Conservation (phyloP, 2,329 filamentous ascomycete genomes). For the Fusarium agapanthi region DNA sequence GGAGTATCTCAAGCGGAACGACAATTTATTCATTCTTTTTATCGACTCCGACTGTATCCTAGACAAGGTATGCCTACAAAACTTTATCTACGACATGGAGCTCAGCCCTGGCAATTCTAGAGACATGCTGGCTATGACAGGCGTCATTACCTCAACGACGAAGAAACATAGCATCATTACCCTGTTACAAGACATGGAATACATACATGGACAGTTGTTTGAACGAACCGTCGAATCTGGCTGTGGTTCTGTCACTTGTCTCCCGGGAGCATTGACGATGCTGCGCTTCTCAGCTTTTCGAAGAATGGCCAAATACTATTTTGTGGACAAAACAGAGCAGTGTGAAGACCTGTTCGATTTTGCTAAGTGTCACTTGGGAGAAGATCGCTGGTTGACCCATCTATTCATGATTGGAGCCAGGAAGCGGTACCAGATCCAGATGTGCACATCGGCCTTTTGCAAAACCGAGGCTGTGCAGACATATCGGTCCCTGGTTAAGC, state of each 20-base stretch:
- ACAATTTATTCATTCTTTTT: constrained; percentile 94
- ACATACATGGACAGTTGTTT: constrained; percentile 95
- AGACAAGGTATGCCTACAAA: constrained; percentile 90
- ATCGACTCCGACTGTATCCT: constrained; percentile 98
- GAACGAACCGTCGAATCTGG: constrained; percentile 95
- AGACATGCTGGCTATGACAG: constrained; percentile 97
- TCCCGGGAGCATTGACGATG: constrained; percentile 95
- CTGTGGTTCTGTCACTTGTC: constrained; percentile 91
- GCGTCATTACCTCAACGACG: constrained; percentile 94
- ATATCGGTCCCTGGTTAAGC: constrained; percentile 86
- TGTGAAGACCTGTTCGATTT: constrained; percentile 97
- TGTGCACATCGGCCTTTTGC: constrained; percentile 97
- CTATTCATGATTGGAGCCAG: constrained; percentile 98
- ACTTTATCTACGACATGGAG: constrained; percentile 99
- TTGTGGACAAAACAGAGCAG: constrained; percentile 94
- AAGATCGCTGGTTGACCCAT: constrained; percentile 97
- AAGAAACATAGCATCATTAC: constrained; percentile 89
- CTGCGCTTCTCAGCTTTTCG: constrained; percentile 95
- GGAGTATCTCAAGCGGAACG: constrained; percentile 84
- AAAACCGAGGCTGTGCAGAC: constrained; percentile 97
- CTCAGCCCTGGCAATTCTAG: constrained; percentile 89
- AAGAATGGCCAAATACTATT: constrained; percentile 98
- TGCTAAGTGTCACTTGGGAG: constrained; percentile 92
- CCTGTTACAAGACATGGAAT: constrained; percentile 96
- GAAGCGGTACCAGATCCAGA: constrained; percentile 93